phyloP scores from a whole-genome alignment of 805 yeast genomes.

The Yarrowia sp. region DNA sequence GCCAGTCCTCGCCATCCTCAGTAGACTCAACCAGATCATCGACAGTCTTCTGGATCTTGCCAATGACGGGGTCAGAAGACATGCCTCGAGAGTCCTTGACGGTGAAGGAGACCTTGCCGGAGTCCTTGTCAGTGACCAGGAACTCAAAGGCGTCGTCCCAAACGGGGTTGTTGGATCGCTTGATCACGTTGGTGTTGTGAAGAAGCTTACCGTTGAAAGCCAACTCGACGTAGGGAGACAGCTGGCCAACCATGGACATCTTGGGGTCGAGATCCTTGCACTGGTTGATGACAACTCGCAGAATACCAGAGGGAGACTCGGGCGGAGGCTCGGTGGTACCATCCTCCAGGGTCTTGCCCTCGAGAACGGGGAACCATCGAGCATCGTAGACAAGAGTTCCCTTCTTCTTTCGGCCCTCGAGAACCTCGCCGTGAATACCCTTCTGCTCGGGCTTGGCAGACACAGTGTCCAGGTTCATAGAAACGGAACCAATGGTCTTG shows the following conservation, averaged over 20 bases:
- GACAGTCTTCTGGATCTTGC: constrained; percentile 59
- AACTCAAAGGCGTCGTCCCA: constrained; percentile 71
- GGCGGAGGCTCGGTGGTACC: constrained; percentile 88
- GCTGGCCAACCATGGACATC: constrained; percentile 56
- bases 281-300: constrained; percentile 67
- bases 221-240: constrained; percentile 73
- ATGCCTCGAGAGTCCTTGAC: constrained; percentile 68
- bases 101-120: constrained; percentile 69
- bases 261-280: constrained; percentile 61
- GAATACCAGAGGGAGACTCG: constrained; percentile 92
- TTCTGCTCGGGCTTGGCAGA: constrained; percentile 57
- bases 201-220: constrained; percentile 67
- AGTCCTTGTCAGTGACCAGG: constrained; percentile 73
- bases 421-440: constrained; percentile 61
- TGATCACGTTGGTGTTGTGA: constrained; percentile 63
- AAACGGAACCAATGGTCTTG: constrained; percentile 76
- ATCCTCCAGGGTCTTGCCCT: constrained; percentile 62
- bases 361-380: constrained; percentile 76
- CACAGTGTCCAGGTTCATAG: constrained; percentile 73
- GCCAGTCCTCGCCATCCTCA: constrained; percentile 80
- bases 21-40: constrained; percentile 75
- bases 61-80: constrained; percentile 65
- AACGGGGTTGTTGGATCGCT: constrained; percentile 68
- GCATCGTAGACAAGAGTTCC: constrained; percentile 77
- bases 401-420: constrained; percentile 82